phyloP scores from a whole-genome alignment of 768 basidiomycete species.

The Trametopsis cervina region DNA sequence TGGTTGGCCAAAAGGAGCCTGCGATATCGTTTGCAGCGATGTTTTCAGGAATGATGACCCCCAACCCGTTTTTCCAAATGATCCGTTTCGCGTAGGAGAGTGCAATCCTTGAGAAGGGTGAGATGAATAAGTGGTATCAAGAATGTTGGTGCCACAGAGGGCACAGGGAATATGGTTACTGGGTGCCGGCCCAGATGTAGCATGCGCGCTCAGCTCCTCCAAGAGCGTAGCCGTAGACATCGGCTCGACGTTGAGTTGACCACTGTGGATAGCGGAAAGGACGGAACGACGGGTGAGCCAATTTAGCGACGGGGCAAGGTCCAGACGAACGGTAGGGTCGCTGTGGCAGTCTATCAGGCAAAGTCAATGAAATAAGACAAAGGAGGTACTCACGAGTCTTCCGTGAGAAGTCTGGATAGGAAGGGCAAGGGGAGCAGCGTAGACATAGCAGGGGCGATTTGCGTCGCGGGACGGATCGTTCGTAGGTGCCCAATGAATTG shows the following conservation, averaged over 20 bases:
- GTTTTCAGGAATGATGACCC: conserved; percentile 58
- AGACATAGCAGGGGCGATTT: conserved; percentile 58
- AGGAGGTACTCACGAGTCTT: conserved; percentile 73
- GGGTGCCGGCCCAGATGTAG: conserved; percentile 35
- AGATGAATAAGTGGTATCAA: conserved; percentile 24
- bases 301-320: conserved; percentile 88
- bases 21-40: conserved; percentile 29
- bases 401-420: conserved; percentile 61
- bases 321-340: conserved; percentile 88
- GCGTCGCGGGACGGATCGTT: conserved; percentile 53
- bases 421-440: conserved; percentile 76
- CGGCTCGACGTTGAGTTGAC: conserved; percentile 86
- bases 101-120: conserved; percentile 26
- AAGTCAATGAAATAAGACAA: conserved; percentile 9
- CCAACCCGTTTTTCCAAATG: conserved; percentile 34
- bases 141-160: conserved; percentile 63
- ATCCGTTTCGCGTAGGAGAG: conserved; percentile 23
- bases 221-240: conserved; percentile 56
- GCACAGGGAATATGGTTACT: conserved; percentile 62
- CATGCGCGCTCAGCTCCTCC: conserved; percentile 38
- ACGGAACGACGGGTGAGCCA: conserved; percentile 90
- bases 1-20: conserved; percentile 9
- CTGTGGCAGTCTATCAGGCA: conserved; percentile 32
- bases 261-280: conserved; percentile 75
- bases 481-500: conserved; percentile 75